phyloP scores from a whole-genome alignment of 1,139 yeast species.

The Candida tetrigidarum region DNA sequence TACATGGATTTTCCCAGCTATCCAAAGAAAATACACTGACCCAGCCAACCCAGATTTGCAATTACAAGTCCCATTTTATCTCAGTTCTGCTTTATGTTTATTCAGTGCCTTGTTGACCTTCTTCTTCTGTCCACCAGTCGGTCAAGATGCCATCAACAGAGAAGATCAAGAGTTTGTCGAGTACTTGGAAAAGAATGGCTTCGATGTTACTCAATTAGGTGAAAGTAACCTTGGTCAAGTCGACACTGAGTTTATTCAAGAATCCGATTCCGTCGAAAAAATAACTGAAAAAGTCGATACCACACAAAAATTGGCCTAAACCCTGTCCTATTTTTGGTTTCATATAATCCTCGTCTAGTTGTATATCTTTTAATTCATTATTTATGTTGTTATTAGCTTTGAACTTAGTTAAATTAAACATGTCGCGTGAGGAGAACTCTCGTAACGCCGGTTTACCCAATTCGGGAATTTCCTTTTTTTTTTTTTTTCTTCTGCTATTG shows the following conservation, averaged over 20 bases:
- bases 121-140: slow-evolving; percentile 77
- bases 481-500: no score
- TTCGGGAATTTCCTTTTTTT: no score
- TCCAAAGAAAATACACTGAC: slow-evolving; percentile 50
- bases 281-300: slow-evolving; percentile 2
- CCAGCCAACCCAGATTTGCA: slow-evolving; percentile 42
- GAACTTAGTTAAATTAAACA: background rate
- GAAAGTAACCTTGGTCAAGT: slow-evolving; percentile 6
- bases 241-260: slow-evolving; percentile 1
- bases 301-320: slow-evolving; percentile 1
- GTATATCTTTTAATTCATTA: background rate
- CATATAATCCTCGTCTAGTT: no score
- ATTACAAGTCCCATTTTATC: slow-evolving; percentile 78
- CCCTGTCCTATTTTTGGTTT: background rate
- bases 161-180: slow-evolving; percentile 76
- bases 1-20: slow-evolving; percentile 82
- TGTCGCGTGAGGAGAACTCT: no score
- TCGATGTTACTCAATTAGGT: slow-evolving; percentile 57
- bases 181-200: slow-evolving; percentile 64
- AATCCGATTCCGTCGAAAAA: slow-evolving; percentile 2
- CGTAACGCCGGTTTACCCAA: no score
- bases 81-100: slow-evolving; percentile 76
- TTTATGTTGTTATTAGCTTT: background rate
- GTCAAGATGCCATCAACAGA: slow-evolving; percentile 77
- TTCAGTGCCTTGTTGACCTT: slow-evolving; percentile 71